Evolutionary conservation across 768 basidiomycete species (phyloP).

Genomic region (Postia placenta): DNA sequence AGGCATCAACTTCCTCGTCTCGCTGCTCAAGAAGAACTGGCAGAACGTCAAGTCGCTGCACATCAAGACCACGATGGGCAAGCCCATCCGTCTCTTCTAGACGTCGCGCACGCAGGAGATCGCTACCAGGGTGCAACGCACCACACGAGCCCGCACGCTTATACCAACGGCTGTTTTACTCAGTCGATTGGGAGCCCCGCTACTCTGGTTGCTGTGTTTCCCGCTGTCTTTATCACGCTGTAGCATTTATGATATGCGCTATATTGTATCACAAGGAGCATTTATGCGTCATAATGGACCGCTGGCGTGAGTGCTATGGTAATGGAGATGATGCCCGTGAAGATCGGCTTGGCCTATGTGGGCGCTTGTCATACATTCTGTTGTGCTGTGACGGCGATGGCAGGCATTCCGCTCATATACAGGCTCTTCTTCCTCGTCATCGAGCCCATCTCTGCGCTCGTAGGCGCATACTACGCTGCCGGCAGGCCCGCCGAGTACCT

Average conservation of each 20-base stretch:
- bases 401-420: conserved; percentile 25
- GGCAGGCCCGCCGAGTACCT: conserved; percentile 34
- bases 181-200: conserved; percentile 89
- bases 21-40: conserved; percentile 99
- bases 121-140: conserved; percentile 56
- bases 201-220: conserved; percentile 19
- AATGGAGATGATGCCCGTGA: too few relatives aligned
- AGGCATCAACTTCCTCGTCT: conserved; percentile 99
- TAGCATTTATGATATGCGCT: too few relatives aligned
- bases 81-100: conserved; percentile 92
- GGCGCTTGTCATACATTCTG: neutral
- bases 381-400: too few relatives aligned
- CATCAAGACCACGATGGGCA: conserved; percentile 99
- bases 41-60: conserved; percentile 99
- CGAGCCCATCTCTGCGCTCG: conserved; percentile 45
- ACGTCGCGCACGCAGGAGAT: conserved; percentile 3
- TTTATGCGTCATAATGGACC: too few relatives aligned
- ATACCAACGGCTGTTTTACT: conserved; percentile 86
- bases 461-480: conserved; percentile 43
- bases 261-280: too few relatives aligned
- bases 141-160: conserved; percentile 98
- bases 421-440: conserved; percentile 44
- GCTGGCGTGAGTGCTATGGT: too few relatives aligned
- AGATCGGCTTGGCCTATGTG: too few relatives aligned
- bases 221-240: too few relatives aligned